Conservation (phyloP, 306 rosid species). For the Boehmeria nivea region DNA sequence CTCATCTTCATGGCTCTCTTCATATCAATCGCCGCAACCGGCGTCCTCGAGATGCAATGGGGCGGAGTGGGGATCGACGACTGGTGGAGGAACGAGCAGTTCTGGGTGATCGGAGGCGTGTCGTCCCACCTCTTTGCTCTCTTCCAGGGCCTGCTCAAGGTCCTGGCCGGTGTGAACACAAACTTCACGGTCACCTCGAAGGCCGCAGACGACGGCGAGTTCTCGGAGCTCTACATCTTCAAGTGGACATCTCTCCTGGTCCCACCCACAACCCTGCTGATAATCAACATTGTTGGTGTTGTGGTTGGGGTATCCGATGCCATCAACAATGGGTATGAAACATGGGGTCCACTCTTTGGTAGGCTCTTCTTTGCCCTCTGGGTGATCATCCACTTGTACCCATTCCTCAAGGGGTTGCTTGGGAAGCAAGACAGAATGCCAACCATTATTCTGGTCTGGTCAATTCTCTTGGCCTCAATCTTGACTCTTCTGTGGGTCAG, state of each 20-base stretch:
- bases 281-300: constrained; percentile 77
- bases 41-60: constrained; percentile 98
- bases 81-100: constrained; percentile 99
- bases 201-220: constrained; percentile 92
- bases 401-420: constrained; percentile 84
- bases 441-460: constrained; percentile 88
- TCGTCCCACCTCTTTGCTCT: constrained; percentile 93
- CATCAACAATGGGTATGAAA: constrained; percentile 88
- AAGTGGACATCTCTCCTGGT: constrained; percentile 89
- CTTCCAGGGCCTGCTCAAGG: constrained; percentile 86
- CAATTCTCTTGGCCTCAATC: constrained; percentile 80
- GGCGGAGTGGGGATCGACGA: constrained; percentile 87
- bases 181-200: constrained; percentile 91
- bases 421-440: constrained; percentile 88
- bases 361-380: constrained; percentile 91
- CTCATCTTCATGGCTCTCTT: constrained; percentile 83
- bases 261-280: constrained; percentile 73
- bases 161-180: constrained; percentile 87
- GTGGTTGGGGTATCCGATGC: constrained; percentile 86
- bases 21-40: constrained; percentile 81
- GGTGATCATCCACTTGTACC: constrained; percentile 92
- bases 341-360: constrained; percentile 97
- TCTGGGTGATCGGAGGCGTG: constrained; percentile 96
- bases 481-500: constrained; percentile 91
- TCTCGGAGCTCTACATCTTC: constrained; percentile 88